A percentile compares a stretch with the other conserved stretches of the same genome.
phyloP scores from a whole-genome alignment of 768 basidiomycete species.

The Boletus rufocinnamomeus region DNA sequence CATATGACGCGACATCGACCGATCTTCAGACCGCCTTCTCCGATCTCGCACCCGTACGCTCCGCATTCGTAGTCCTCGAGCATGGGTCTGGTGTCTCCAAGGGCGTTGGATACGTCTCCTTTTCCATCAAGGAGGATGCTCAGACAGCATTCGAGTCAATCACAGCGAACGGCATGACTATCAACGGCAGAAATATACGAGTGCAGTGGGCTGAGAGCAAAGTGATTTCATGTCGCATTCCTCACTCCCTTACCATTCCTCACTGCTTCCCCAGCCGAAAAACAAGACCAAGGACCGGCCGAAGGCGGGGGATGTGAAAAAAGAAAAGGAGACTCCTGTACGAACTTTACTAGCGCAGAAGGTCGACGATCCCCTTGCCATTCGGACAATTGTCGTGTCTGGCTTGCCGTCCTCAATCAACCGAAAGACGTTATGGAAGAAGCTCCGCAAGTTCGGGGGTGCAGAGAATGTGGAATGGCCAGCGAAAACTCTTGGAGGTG shows the following conservation, averaged over 20 bases:
- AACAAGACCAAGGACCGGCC: conserved; percentile 37
- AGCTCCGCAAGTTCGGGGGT: conserved; percentile 77
- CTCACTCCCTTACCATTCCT: background rate
- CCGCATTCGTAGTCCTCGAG: conserved; percentile 90
- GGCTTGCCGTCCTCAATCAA: conserved; percentile 67
- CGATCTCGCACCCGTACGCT: conserved; percentile 90
- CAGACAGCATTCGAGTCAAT: conserved; percentile 68
- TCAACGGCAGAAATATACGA: conserved; percentile 70
- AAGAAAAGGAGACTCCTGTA: conserved; percentile 42
- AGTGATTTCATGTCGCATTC: conserved; percentile 41
- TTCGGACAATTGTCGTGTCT: conserved; percentile 77
- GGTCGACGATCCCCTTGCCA: conserved; percentile 74
- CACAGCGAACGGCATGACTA: conserved; percentile 59
- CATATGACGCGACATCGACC: conserved; percentile 86
- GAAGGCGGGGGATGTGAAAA: conserved; percentile 33
- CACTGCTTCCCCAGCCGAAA: conserved; percentile 41
- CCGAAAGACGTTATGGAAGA: conserved; percentile 78
- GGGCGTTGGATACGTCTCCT: conserved; percentile 96
- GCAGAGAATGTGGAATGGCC: conserved; percentile 79
- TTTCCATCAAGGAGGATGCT: conserved; percentile 88
- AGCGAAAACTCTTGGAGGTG: conserved; percentile 44
- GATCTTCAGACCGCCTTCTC: conserved; percentile 94
- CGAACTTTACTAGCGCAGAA: conserved; percentile 36
- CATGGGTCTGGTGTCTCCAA: conserved; percentile 76
- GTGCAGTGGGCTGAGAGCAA: conserved; percentile 82